These are phyloP conservation scores for Barbarea vulgaris DNA, from an alignment of 345 rosid species.

Conservation along the genomic window DNA sequence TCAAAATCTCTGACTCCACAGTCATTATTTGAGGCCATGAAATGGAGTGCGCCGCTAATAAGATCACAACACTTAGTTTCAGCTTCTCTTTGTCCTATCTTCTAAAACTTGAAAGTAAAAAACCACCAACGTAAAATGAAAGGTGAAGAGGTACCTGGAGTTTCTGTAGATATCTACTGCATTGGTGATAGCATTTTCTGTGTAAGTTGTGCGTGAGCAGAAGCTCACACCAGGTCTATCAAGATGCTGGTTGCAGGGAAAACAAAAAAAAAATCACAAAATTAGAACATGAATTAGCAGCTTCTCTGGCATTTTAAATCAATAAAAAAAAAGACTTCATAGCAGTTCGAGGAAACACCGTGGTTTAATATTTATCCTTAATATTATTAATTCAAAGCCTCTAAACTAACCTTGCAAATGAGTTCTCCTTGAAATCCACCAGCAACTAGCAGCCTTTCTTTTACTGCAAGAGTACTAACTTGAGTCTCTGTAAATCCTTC, in stretches of 20 bases:
- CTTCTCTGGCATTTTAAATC: background rate
- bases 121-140: slow-evolving; percentile 5
- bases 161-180: slow-evolving; percentile 82
- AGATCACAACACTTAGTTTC: slow-evolving; percentile 13
- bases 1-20: slow-evolving; percentile 81
- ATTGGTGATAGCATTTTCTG: slow-evolving; percentile 91
- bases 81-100: slow-evolving; percentile 3
- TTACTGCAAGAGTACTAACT: slow-evolving; percentile 81
- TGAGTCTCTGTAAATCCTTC: slow-evolving; percentile 81
- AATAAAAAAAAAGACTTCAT: background rate
- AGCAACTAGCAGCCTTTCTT: slow-evolving; percentile 69
- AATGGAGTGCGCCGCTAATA: slow-evolving; percentile 69
- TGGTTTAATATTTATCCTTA: background rate
- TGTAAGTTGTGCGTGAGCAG: slow-evolving; percentile 84
- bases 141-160: slow-evolving; percentile 50
- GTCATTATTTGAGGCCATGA: slow-evolving; percentile 81
- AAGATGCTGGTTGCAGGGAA: slow-evolving; percentile 53
- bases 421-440: slow-evolving; percentile 89
- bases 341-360: too few relatives aligned
- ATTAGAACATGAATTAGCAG: background rate
- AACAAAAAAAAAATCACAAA: background rate
- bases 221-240: slow-evolving; percentile 89
- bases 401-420: slow-evolving; percentile 64
- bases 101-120: background rate
- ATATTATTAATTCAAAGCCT: slow-evolving; percentile 3